Conservation (phyloP, 176 grass and related monocot genomes). For the Avena insularis region DNA sequence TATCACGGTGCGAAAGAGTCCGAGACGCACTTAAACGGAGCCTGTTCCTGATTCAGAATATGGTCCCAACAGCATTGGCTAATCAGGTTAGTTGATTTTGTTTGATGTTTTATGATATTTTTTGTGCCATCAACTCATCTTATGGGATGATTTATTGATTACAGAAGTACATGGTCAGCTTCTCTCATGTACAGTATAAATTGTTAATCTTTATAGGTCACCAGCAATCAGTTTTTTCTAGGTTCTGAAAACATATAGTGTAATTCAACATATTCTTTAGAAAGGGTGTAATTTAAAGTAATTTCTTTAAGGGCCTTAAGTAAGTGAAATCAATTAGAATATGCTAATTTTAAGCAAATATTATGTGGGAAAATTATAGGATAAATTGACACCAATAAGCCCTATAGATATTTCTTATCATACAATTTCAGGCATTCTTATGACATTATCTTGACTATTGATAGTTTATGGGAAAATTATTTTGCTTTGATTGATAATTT, state of each 20-base stretch:
- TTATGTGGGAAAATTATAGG: not conserved
- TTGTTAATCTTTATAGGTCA: slow-evolving; percentile 14
- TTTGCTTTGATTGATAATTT: slow-evolving; percentile 37
- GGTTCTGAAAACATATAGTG: not conserved
- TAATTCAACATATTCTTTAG: not conserved
- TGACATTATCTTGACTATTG: not conserved
- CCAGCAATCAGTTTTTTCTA: not conserved
- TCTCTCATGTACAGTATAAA: not conserved
- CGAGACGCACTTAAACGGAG: slow-evolving; percentile 65
- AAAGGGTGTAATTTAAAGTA: not conserved
- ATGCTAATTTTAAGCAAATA: slow-evolving; percentile 16
- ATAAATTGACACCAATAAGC: not conserved
- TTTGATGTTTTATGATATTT: slow-evolving; percentile 26
- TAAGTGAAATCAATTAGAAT: not conserved
- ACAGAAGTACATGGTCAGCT: not conserved
- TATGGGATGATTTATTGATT: not conserved
- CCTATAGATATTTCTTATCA: slow-evolving; percentile 20
- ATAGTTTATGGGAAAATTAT: not conserved
- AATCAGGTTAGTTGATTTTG: slow-evolving; percentile 65
- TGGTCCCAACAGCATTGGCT: slow-evolving; percentile 70
- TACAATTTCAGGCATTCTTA: slow-evolving; percentile 31
- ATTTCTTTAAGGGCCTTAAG: slow-evolving; percentile 17
- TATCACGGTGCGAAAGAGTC: slow-evolving; percentile 71
- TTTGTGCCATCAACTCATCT: not conserved
- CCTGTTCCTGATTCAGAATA: slow-evolving; percentile 80